A percentile compares a stretch with the other conserved stretches of the same genome.
Conservation (phyloP, 73 alveolate genomes). For the Uronychia binucleata region DNA sequence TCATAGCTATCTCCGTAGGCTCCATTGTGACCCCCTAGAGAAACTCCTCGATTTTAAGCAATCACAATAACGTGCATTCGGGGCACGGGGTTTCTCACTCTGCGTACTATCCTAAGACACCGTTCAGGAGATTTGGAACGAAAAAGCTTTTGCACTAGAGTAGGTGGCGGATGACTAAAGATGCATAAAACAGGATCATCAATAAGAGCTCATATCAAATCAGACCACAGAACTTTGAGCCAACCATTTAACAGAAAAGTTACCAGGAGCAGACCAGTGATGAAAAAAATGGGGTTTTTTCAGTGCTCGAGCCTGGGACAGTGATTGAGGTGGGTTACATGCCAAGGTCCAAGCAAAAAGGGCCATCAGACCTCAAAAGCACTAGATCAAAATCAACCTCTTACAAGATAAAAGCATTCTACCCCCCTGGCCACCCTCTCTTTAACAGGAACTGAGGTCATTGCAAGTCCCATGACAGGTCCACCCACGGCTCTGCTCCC, state of each 20-base stretch:
- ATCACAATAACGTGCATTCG: too few species aligned
- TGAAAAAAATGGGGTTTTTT: background rate
- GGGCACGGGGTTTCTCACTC: too few species aligned
- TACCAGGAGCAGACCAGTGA: background rate
- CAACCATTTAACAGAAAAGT: background rate
- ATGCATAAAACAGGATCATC: too few species aligned
- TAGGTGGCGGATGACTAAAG: too few species aligned
- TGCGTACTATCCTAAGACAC: too few species aligned
- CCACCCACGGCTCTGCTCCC: too few species aligned
- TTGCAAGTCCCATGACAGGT: too few species aligned
- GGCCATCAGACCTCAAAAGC: background rate
- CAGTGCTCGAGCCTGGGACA: background rate
- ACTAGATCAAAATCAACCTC: background rate
- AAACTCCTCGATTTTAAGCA: too few species aligned
- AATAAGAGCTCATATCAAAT: background rate
- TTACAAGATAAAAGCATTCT: background rate
- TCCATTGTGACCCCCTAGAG: too few species aligned
- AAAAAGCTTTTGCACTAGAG: too few species aligned
- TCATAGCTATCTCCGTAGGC: too few species aligned
- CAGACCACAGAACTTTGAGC: background rate
- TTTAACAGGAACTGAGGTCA: background rate
- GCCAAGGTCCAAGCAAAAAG: background rate
- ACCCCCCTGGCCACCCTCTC: background rate
- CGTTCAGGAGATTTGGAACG: too few species aligned
- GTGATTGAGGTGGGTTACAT: background rate